Base-by-base conservation (phyloP, 257 asterid species). In the Nicotiana paniculata region DNA sequence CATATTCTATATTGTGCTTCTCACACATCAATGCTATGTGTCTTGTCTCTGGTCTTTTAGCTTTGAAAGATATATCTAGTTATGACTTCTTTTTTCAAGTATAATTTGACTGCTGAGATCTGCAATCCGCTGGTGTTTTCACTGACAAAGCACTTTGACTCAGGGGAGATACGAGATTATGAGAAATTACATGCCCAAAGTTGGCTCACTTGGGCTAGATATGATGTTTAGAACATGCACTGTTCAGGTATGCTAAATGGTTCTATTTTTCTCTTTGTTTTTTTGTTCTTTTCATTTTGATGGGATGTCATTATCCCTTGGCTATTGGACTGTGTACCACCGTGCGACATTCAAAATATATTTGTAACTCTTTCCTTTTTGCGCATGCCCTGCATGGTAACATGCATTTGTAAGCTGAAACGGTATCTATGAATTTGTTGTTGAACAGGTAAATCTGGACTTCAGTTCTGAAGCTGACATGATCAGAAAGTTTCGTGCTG, bases 141-240 rank as follows among this genome's bases (percentile, higher is more conserved):
- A 58, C 91, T 92, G 87, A 89, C 83, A 69, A 32, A 65, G 81
- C 62, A 68, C 64, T 82, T 77, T 89, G 87, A 70, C 83, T 83
- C 95, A 96, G 99, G 99, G 97, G 89, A 91, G 99, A 88, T 96
- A 94, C 28, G 91, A 88, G 85, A 96, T 94, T 83, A 94, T 94
- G 97, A 89, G 83, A 83, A 96, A 93, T 87, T 96, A 96, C 91
- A 96, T 96, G 98, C 98, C 99, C 79, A 94, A 93, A 86, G 99
- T 96, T 90, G 99, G 99, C 70, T 82, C 99, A 54, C 94, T 94
- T 86, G 99, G 97, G 81, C 98, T 92, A 68, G 99, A 96, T 88
- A 92, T 93, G 97, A 94, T 93, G 98, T 94, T 94, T 79, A 88
- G 97, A 82, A 96, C 98, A 58, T 94, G 99, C 85, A 94, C 99